Evolutionary conservation across 1,284 basidiomycete species (phyloP), one percentile per base, ranked within the genome.

Genomic region (Anthracocystis panici-leucophaei): DNA sequence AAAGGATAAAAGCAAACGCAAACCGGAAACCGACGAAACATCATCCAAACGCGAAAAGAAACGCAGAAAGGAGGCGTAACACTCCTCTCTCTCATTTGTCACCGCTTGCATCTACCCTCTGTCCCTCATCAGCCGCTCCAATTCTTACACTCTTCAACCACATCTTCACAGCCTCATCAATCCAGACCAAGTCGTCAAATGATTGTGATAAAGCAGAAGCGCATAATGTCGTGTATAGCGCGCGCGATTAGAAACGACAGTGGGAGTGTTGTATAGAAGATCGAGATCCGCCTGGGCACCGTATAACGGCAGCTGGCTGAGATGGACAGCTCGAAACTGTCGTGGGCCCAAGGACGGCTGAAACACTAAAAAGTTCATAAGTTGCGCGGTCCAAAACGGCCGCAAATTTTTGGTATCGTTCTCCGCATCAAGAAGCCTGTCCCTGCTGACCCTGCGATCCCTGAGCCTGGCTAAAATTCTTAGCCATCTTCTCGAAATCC

Each of bases 401-500:
- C 35, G 35, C 35, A 1, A 20, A 7, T 5, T 16, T 27, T 46
- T 21, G 44, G 23, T 46, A n/a, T 42, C 20, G 23, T 25, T 46
- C 3, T 27, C 31, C 2, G 16, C 14, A 48, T 52, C 9, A 46
- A 21, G 45, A 41, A 10, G 5, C n/a, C 53, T 60, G 64, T n/a
- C 38, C 31, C 7, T 25, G 29, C 52, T 65, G 57, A 27, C 27
- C 27, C 27, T 27, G 27, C 27, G 29, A n/a, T 23, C 44, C 33
- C 40, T 75, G 55, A 11, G 38, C 44, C 44, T 75, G 65, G 20
- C 61, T 38, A 29, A 75, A 75, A 41, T 68, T 60, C 51, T 62
- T 62, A 12, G 81, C 81, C 60, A 82, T 73, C 23, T 60, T 65
- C 35, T 82, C 80, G 67, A 82, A 82, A 53, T 80, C 80, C 5